These are phyloP conservation scores for Camellia sinensis DNA, from an alignment of 148 eudicot species.

Conservation along the genomic window DNA sequence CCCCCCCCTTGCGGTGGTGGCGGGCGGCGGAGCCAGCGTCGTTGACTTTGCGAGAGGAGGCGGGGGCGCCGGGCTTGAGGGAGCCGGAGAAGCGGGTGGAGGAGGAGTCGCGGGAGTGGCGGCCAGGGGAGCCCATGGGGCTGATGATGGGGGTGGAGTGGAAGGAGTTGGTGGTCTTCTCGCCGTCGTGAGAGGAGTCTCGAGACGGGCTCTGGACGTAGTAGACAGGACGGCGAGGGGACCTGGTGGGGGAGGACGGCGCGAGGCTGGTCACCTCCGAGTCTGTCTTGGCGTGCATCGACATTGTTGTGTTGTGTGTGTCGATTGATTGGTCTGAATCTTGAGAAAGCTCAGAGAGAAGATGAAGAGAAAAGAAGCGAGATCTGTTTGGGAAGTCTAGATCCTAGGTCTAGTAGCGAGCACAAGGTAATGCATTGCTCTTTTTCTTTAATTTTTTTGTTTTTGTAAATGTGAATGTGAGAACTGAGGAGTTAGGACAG, in stretches of 20 bases:
- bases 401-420: too few relatives aligned
- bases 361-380: neutral
- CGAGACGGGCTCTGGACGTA: constrained; percentile 94
- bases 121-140: constrained; percentile 89
- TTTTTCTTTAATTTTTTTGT: too few relatives aligned
- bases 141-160: constrained; percentile 75
- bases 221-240: constrained; percentile 59
- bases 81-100: constrained; percentile 80
- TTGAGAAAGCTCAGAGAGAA: neutral
- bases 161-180: constrained; percentile 69
- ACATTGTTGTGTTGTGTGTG: constrained; percentile 19
- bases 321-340: neutral
- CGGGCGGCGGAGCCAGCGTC: constrained; percentile 21
- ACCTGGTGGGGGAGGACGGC: constrained; percentile 63
- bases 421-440: too few relatives aligned
- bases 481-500: too few relatives aligned
- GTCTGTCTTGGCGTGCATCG: constrained; percentile 75
- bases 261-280: constrained; percentile 74
- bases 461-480: too few relatives aligned
- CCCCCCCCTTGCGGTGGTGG: constrained; percentile 17
- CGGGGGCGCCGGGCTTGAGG: constrained; percentile 34
- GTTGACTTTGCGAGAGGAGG: constrained; percentile 27
- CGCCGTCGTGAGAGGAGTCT: constrained; percentile 87
- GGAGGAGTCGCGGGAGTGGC: constrained; percentile 75
- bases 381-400: too few relatives aligned